Evolutionary conservation across 129 eudicot genomes (phyloP).

Genomic region (Lactuca sativa): DNA sequence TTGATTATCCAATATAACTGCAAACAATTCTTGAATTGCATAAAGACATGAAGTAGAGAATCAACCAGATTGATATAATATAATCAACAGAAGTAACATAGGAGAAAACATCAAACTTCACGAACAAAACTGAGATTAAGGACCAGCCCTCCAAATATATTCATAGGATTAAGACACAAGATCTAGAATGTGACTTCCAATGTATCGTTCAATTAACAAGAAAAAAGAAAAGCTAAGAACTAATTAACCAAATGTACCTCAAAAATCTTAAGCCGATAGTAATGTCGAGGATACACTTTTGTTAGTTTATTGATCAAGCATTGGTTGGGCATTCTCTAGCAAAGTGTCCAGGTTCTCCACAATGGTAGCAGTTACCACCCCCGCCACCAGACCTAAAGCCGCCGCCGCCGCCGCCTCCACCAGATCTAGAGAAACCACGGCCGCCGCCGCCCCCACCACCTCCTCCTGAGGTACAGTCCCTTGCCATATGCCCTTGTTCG

Average conservation of each 20-base stretch:
- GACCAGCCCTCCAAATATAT: slow-evolving; percentile 9
- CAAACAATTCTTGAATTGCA: neutral
- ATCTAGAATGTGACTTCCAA: slow-evolving; percentile 18
- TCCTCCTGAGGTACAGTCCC: slow-evolving; percentile 34
- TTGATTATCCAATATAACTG: neutral
- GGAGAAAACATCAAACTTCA: neutral
- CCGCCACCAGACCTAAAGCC: slow-evolving; percentile 27
- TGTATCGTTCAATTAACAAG: slow-evolving; percentile 9
- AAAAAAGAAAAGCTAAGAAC: slow-evolving; percentile 2
- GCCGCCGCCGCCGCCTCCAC: slow-evolving; percentile 22
- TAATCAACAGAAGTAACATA: neutral
- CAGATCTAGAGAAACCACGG: slow-evolving; percentile 25
- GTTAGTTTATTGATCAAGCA: slow-evolving; percentile 25
- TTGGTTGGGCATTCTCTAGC: slow-evolving; percentile 54
- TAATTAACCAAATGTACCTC: slow-evolving; percentile 30
- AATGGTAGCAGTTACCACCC: slow-evolving; percentile 38
- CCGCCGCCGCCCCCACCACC: slow-evolving; percentile 39
- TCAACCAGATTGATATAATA: slow-evolving; percentile 3
- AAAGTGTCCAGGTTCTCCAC: slow-evolving; percentile 54
- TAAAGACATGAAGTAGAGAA: neutral
- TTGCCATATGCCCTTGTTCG: slow-evolving; percentile 41
- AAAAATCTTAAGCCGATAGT: slow-evolving; percentile 4
- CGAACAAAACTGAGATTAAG: slow-evolving; percentile 20
- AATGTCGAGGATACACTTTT: slow-evolving; percentile 10
- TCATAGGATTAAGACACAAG: slow-evolving; percentile 18